Evolutionary conservation across 495 filamentous ascomycete species (phyloP), one percentile per base, ranked within the genome.

Genomic region (Penicillium roqueforti): DNA sequence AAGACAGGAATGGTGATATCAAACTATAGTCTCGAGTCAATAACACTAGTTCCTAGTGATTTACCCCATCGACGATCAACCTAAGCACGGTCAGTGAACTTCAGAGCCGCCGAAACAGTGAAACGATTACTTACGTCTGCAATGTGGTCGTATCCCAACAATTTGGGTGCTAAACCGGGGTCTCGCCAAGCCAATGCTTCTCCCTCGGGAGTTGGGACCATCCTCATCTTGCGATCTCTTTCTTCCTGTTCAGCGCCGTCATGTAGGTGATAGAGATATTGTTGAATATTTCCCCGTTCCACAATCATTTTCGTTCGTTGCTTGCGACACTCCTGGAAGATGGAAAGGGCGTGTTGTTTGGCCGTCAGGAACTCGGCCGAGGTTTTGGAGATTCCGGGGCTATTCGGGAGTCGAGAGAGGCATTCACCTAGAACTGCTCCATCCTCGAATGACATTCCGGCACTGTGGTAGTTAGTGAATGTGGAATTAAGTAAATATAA

Each of bases 371-470:
- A 70, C 0, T 63, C 58, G 14, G 61, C 41, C 0, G 68, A 69
- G 4, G 41, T 44, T 39, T 72, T 74, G 22, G 42, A 47, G 4
- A 61, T 59, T 11, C 47, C 22, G 1, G 65, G 48, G 23, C 36
- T 55, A 28, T 70, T 62, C 11, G 68, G 65, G 0, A 76, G 57
- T 14, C 72, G 68, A 0, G 72, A 70, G 6, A 76, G 66, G 57
- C 71, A 76, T 69, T 75, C 62, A 1, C 77, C 77, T 11, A 79
- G 74, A 19, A 77, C 74, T 1, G 76, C 77, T 14, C 73, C 76
- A 48, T 79, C 76, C 65, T 80, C 77, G 14, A 79, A 69, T 26
- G 75, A 67, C 63, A 69, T 71, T 26, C 73, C 73, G 4, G 77
- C 77, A 26, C 76, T 78, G 49, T 0, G 60, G 53, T 25, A 14